Evolutionary conservation across 805 yeast species (phyloP), one percentile per base, ranked within the genome.

Genomic region (Zygoascus biomembranicola): DNA sequence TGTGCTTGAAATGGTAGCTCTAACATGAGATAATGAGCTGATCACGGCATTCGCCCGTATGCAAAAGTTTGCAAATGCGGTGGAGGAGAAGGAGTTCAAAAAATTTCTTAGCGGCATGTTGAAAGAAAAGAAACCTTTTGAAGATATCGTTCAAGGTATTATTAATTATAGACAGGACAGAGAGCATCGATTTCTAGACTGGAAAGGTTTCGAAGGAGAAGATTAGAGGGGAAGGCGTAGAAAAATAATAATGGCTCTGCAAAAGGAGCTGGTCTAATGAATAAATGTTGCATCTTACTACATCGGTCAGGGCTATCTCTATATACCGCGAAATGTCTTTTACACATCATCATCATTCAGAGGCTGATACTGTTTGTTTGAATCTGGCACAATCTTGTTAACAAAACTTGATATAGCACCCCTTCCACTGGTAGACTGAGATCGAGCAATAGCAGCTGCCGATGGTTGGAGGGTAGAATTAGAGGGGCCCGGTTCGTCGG

Each of bases 391-490:
- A 16, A 46, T 46, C 26, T 19, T 28, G 16, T 16, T 3, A 8
- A 46, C 49, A 32, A 46, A n/a, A 19, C 31, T 46, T 43, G 53
- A 8, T 31, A 32, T 50, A n/a, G 49, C 18, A 32, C 43, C 43
- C 8, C 42, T 43, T 13, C 43, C 47, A 32, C 49, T 54, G 4
- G 46, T 13, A 8, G 52, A n/a, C 35, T 57, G 58, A 14, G 57
- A 46, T 13, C 62, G 46, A 23, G 63, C 62, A 8, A 58, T 50
- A 11, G 65, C 65, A 1, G 65, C 65, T 20, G 65, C 63, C 6
- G 65, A 61, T 6, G 63, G 64, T 49, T 58, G 63, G n/a, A 55
- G n/a, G 11, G 52, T 19, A 26, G 39, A 26, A 16, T 47, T 52
- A 16, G 62, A 55, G 14, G 60, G 56, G 31, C 54, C 59, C 14